These are phyloP conservation scores for Saccharomyces mikatae DNA, from an alignment of 805 yeast genomes.

Conservation along the genomic window DNA sequence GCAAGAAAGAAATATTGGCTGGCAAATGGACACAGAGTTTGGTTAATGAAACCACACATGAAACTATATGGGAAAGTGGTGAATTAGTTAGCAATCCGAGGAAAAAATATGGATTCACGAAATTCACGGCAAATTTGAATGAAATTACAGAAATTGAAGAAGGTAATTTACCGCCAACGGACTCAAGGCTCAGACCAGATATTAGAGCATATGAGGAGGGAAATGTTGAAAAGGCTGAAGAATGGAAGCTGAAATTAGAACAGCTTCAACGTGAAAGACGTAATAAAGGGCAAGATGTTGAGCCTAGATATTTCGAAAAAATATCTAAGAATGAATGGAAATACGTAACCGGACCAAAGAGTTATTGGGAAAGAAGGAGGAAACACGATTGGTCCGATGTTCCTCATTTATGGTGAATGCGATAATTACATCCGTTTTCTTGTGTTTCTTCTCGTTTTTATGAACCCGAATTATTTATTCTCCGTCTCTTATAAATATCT, in stretches of 20 bases:
- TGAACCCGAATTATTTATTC: not conserved
- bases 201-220: constrained; percentile 65
- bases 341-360: constrained; percentile 45
- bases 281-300: constrained; percentile 40
- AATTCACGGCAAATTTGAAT: constrained; percentile 73
- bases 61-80: constrained; percentile 64
- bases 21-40: constrained; percentile 86
- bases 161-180: constrained; percentile 67
- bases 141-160: constrained; percentile 67
- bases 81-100: constrained; percentile 48
- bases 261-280: constrained; percentile 75
- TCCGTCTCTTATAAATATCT: not conserved
- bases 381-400: constrained; percentile 53
- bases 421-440: not conserved
- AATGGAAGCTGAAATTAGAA: constrained; percentile 58
- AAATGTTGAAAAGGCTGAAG: constrained; percentile 63
- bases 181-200: constrained; percentile 87
- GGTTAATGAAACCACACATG: constrained; percentile 30
- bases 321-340: constrained; percentile 41
- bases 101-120: constrained; percentile 77
- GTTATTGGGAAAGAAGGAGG: constrained; percentile 77
- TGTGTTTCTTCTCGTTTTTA: not conserved
- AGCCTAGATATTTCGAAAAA: constrained; percentile 57
- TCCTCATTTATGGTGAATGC: constrained; percentile 45
- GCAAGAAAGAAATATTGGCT: constrained; percentile 19